Evolutionary conservation across 1,284 basidiomycete species (phyloP), one percentile per base, ranked within the genome.

Genomic region (Rhodotorula sp.): DNA sequence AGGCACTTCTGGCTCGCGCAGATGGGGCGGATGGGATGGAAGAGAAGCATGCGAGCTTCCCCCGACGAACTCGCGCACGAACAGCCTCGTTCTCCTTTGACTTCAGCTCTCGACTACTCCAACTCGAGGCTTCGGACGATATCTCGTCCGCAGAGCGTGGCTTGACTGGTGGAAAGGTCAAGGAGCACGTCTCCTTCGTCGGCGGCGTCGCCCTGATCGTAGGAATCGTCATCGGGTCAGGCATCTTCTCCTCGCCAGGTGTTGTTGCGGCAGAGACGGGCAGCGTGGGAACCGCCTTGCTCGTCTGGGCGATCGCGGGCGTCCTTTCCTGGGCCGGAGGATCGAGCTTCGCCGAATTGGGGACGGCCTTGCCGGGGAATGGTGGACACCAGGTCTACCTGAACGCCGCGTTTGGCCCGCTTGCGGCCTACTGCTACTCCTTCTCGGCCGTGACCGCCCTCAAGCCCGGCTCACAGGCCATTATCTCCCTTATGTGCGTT

Each of bases 221-320:
- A 5, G 72, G 72, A 0, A 63, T 70, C 19, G 63, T 68, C 32
- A 69, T 75, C 11, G 74, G 74, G 0, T 92, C 90, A 20, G 93
- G 93, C 29, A 95, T 96, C 73, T 96, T 96, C 82, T 92, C 91
- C 1, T 92, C 90, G 2, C 93, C 93, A 0, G 77, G 77, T 2
- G 61, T 76, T n/a, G 88, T 96, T 1, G 86, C 94, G 39, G 89
- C 90, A 22, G 91, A 93, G 77, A 90, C 90, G 0, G 86, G 90
- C 32, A 92, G 71, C 8, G 76, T 76, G 5, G 78, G 77, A 4
- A 63, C 71, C 1, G 71, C 76, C 15, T 59, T 79, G 22, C 44
- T 77, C 32, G 66, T 78, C 11, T 79, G 78, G 78, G 24, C 75
- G 6, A 60, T 65, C 0, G 68, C 75, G 7, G 74, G 92, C 6